phyloP scores from a whole-genome alignment of 768 basidiomycete species.

The Boletus sensibilis region DNA sequence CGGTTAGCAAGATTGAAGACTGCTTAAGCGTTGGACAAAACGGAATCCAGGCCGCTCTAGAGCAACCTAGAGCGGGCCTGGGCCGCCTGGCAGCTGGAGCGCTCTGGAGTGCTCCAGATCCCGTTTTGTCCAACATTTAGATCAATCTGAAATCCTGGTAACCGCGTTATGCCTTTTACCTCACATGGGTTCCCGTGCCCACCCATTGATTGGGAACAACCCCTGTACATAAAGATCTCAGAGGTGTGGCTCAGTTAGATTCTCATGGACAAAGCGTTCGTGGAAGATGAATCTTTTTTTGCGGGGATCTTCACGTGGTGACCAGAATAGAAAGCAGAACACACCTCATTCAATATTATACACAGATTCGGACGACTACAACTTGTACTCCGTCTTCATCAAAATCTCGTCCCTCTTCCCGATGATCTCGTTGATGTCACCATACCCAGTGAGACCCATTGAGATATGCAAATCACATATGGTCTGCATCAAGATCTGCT shows the following conservation, averaged over 20 bases:
- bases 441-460: constrained; percentile 62
- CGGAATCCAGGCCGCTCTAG: too few relatives aligned
- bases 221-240: too few relatives aligned
- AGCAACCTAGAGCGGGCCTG: too few relatives aligned
- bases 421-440: constrained; percentile 57
- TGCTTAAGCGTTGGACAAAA: too few relatives aligned
- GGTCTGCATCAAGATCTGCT: constrained; percentile 66
- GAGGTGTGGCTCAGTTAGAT: not conserved
- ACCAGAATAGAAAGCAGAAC: not conserved
- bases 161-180: too few relatives aligned
- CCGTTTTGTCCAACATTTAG: too few relatives aligned
- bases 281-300: not conserved
- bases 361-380: constrained; percentile 4
- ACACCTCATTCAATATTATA: not conserved
- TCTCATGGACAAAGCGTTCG: not conserved
- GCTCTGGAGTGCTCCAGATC: too few relatives aligned
- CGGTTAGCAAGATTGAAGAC: too few relatives aligned
- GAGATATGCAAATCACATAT: constrained; percentile 68
- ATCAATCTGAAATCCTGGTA: too few relatives aligned
- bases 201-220: too few relatives aligned
- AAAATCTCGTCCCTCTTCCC: constrained; percentile 44
- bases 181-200: too few relatives aligned
- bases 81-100: too few relatives aligned
- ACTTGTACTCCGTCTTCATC: constrained; percentile 17
- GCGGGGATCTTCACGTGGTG: not conserved